Evolutionary conservation across 768 basidiomycete genomes (phyloP).

Genomic region (Russula sp.): DNA sequence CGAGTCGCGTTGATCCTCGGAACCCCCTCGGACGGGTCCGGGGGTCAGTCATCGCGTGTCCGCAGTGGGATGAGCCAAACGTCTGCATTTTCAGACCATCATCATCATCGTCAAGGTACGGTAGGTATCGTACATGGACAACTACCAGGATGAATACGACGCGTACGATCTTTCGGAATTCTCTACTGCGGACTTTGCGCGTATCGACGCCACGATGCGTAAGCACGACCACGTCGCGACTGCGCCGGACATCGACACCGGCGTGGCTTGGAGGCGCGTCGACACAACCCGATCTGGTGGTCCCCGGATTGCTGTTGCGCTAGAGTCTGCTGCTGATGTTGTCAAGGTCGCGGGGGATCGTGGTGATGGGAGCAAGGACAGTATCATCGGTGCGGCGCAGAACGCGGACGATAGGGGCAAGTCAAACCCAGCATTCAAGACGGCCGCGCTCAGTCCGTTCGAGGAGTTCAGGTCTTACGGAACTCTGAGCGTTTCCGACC

Average conservation of each 20-base stretch:
- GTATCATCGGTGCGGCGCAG: neutral
- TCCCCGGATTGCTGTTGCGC: constrained; percentile 11
- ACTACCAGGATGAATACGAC: constrained; percentile 17
- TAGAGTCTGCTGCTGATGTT: constrained; percentile 15
- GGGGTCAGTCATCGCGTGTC: no score
- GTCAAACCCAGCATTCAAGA: neutral
- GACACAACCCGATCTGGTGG: constrained; percentile 13
- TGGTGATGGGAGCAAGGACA: neutral
- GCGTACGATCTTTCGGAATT: constrained; percentile 22
- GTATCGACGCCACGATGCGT: constrained; percentile 10
- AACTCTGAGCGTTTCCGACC: constrained; percentile 19
- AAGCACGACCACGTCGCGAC: neutral
- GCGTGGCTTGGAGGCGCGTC: neutral
- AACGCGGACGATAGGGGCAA: neutral
- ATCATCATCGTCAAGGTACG: neutral
- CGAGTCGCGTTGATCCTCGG: no score
- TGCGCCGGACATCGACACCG: neutral
- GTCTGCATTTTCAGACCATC: neutral
- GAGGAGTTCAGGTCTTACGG: constrained; percentile 4
- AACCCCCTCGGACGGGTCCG: no score
- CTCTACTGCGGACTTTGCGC: constrained; percentile 13
- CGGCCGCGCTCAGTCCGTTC: constrained; percentile 10
- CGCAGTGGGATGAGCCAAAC: neutral
- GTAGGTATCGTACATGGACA: constrained; percentile 1
- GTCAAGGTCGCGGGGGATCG: constrained; percentile 2